Evolutionary conservation across 176 grass and related monocot genomes (phyloP).

Genomic region (Eragrostis curvula): DNA sequence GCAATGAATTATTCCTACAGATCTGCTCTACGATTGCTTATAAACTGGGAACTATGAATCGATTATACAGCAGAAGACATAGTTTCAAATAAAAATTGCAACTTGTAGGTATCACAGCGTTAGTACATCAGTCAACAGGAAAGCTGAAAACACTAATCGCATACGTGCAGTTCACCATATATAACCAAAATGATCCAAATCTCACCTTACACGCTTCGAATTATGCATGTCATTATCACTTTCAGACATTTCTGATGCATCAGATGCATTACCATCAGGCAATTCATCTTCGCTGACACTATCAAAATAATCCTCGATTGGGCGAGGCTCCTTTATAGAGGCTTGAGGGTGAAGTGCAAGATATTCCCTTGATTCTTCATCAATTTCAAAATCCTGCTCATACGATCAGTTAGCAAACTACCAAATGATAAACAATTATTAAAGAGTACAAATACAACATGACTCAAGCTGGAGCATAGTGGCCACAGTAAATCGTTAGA

Average conservation of each 20-base stretch:
- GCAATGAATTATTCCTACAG: background rate
- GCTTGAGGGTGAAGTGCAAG: slow-evolving; percentile 71
- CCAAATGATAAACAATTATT: background rate
- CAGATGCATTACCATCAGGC: slow-evolving; percentile 47
- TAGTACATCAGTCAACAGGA: background rate
- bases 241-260: slow-evolving; percentile 54
- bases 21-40: background rate
- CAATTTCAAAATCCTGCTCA: slow-evolving; percentile 77
- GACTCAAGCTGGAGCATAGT: background rate
- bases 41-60: background rate
- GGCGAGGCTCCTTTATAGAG: slow-evolving; percentile 50
- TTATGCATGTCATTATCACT: slow-evolving; percentile 51
- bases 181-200: slow-evolving; percentile 10
- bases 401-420: slow-evolving; percentile 2
- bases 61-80: background rate
- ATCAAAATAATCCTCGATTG: slow-evolving; percentile 74
- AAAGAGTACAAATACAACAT: slow-evolving; percentile 18
- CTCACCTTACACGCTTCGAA: slow-evolving; percentile 75
- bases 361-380: slow-evolving; percentile 70
- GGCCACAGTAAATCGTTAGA: background rate
- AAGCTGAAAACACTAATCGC: background rate
- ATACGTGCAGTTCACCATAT: background rate
- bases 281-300: slow-evolving; percentile 69
- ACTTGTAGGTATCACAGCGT: background rate
- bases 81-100: background rate